Evolutionary conservation across 2,329 filamentous ascomycete species (phyloP).

Genomic region (Stachybotrys chlorohalonatus): DNA sequence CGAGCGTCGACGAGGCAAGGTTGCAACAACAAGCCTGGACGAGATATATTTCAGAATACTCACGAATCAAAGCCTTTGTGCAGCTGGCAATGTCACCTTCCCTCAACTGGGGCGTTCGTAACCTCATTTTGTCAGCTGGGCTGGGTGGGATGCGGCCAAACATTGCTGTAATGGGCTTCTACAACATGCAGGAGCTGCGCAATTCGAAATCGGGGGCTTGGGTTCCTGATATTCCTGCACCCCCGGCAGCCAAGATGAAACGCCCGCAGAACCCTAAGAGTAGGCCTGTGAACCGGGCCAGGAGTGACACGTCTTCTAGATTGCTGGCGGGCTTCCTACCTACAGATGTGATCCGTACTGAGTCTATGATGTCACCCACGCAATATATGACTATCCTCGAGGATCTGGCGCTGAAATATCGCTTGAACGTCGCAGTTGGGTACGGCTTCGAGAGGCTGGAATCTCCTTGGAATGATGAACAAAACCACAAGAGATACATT

Average conservation of each 20-base stretch:
- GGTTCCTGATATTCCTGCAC: slow-evolving; percentile 39
- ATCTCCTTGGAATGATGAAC: slow-evolving; percentile 51
- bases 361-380: slow-evolving; percentile 58
- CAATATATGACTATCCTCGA: slow-evolving; percentile 78
- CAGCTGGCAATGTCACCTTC: slow-evolving; percentile 77
- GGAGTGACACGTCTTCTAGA: slow-evolving; percentile 46
- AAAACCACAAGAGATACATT: slow-evolving; percentile 65
- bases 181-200: slow-evolving; percentile 70
- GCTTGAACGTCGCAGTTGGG: slow-evolving; percentile 77
- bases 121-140: slow-evolving; percentile 72
- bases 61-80: slow-evolving; percentile 80
- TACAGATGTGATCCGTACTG: slow-evolving; percentile 60
- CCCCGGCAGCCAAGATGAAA: slow-evolving; percentile 23
- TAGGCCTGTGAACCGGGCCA: slow-evolving; percentile 26
- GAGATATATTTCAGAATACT: slow-evolving; percentile 73
- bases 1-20: slow-evolving; percentile 71
- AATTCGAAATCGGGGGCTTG: slow-evolving; percentile 46
- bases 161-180: slow-evolving; percentile 73
- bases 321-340: slow-evolving; percentile 52
- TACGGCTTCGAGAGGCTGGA: slow-evolving; percentile 73
- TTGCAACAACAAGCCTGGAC: slow-evolving; percentile 76
- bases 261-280: slow-evolving; percentile 18
- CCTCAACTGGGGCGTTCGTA: slow-evolving; percentile 77
- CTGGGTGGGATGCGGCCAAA: slow-evolving; percentile 85
- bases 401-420: slow-evolving; percentile 66